Evolutionary conservation across 768 basidiomycete genomes (phyloP), one percentile per base, ranked within the genome.

Genomic region (Postia placenta): DNA sequence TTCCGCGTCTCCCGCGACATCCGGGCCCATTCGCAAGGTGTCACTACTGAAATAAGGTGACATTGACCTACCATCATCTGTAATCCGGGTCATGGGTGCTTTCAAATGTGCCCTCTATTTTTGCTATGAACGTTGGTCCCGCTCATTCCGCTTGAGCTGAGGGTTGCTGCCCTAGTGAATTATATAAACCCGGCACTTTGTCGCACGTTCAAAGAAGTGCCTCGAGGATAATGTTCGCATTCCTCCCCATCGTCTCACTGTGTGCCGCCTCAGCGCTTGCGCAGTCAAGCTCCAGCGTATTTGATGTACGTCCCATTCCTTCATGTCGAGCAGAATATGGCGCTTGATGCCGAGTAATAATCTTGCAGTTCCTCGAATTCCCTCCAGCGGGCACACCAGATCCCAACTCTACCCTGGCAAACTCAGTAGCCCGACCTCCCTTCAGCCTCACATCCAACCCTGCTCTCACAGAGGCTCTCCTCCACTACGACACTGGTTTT

Each of bases 311-410:
- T 5, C 22, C n/a, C n/a, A n/a, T 38, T 7, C 37, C 44, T 28
- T 9, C 46, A 17, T 17, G 17, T 26, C 22, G 15, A 11, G 22
- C 4, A 4, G 11, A n/a, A n/a, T 24, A 11, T 11, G 25, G 0
- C 22, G 15, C 1, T 20, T 17, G 11, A 27, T 2, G 26, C 11
- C 5, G 15, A 11, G 20, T 25, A 17, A n/a, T 48, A 33, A 15
- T 20, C 6, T 28, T n/a, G 3, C 27, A 56, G 56, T 56, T 56
- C 20, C 56, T 52, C n/a, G 56, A 56, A 30, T 56, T 50, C 28
- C 56, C 52, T 1, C 56, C 56, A 4, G 52, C 56, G 9, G 24
- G 52, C 37, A 53, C 52, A 11, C 56, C 56, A 11, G 49, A 52
- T 4, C 49, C 56, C 4, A 54, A 56, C 19, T 42, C 52, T 14